Base-by-base conservation (phyloP, 495 filamentous ascomycete species). In the Darksidea phi region DNA sequence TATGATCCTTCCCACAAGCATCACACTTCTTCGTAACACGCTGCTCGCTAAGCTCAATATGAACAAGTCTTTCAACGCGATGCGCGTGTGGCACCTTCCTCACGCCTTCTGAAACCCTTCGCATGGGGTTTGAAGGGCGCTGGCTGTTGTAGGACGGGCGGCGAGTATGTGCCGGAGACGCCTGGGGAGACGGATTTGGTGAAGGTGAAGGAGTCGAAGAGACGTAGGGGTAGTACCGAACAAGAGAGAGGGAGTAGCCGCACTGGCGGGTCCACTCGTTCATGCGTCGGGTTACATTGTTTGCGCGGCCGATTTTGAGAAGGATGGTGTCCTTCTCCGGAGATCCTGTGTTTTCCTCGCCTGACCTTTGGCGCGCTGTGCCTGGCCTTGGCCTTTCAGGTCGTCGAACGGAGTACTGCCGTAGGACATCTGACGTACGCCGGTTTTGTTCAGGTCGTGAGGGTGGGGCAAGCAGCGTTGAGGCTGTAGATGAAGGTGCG, bases 221-320 rank as follows among this genome's bases (percentile, higher is more conserved):
- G 0, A 86, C 78, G 71, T 96, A 90, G 2, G 94, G 94, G 70
- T 99, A 99, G 70, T 87, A 97, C 12, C 95, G 84, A 28, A 97
- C 85, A 17, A 99, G 78, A 6, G 87, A 88, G 10, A 96, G 75
- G 50, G 91, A 84, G 71, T 96, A 88, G 1, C 87, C 89, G 75
- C 95, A 99, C 76, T 97, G 95, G 21, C 86, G 82, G 13, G 84
- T 83, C 94, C 95, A 97, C 74, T 97, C 88, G 70, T 90, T 91
- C 67, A 99, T 76, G 11, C 95, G 82, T 11, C 93, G 83, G 66
- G 95, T 90, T 17, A 99, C 91, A 65, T 97, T 97, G 51, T 79
- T 86, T 4, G 95, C 87, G 17, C 94, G 84, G 8, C 94, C 95
- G 54, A 97, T 97, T 68, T 99, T 97, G 52, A 97, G 79, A 1